Evolutionary conservation across 441 rosid genomes (phyloP).

Genomic region (Kokia cookei): DNA sequence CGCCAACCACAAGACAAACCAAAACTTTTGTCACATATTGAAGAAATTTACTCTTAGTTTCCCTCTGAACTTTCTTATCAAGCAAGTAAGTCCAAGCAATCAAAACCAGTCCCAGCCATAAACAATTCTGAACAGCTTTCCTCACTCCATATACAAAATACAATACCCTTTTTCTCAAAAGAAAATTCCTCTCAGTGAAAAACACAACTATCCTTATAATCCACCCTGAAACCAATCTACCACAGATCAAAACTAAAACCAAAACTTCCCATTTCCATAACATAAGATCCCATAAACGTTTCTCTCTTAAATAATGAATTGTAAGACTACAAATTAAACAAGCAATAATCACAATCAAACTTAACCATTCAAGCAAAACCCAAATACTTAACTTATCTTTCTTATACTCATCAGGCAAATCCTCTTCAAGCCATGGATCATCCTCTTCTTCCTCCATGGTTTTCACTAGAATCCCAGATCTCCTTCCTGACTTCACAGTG

Average conservation of each 20-base stretch:
- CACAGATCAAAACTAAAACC: slow-evolving; percentile 58
- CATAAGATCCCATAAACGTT: slow-evolving; percentile 36
- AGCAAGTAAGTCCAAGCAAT: slow-evolving; percentile 54
- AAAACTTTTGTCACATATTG: slow-evolving; percentile 38
- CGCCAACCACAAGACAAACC: slow-evolving; percentile 47
- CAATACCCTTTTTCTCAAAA: slow-evolving; percentile 43
- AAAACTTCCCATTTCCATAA: slow-evolving; percentile 62
- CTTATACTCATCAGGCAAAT: slow-evolving; percentile 47
- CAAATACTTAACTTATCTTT: slow-evolving; percentile 28
- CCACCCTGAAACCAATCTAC: slow-evolving; percentile 63
- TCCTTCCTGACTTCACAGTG: slow-evolving; percentile 29
- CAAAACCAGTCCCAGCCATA: slow-evolving; percentile 56
- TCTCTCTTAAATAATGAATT: slow-evolving; percentile 24
- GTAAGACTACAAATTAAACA: slow-evolving; percentile 38
- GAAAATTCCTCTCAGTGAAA: slow-evolving; percentile 50
- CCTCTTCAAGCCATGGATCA: slow-evolving; percentile 47
- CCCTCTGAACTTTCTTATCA: slow-evolving; percentile 45
- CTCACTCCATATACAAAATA: slow-evolving; percentile 64
- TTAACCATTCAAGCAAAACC: slow-evolving; percentile 43
- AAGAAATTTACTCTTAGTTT: slow-evolving; percentile 21
- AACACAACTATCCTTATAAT: slow-evolving; percentile 38
- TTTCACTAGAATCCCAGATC: slow-evolving; percentile 35
- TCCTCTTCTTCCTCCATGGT: slow-evolving; percentile 43
- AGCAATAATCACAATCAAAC: slow-evolving; percentile 42
- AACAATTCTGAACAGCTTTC: slow-evolving; percentile 58